Base-by-base conservation (phyloP, 1,139 yeast genomes). In the Nadsonia starkeyi-henricii region DNA sequence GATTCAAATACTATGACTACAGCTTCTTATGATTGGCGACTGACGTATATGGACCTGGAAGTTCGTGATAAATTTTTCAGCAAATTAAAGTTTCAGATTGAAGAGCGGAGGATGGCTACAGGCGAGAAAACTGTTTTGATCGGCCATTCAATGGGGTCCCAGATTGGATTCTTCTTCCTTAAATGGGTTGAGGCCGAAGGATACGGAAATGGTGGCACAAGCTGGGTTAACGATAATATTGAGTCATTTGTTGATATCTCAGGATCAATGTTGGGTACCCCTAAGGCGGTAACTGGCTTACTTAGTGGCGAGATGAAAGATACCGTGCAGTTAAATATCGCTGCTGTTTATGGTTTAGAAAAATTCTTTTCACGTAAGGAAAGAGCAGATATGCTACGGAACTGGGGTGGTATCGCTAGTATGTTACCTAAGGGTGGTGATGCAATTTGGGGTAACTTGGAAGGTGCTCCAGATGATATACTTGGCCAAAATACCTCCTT, bases 71-170 rank as follows among this genome's bases (percentile, higher is more conserved):
- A 80, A 2, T 91, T 85, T 66, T 91, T 91, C 60, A 68, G 85
- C 26, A 81, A 79, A 58, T 70, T 91, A 53, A 85, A 88, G 65
- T 57, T 68, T 20, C 80, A 78, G 55, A 79, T 89, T 50, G 98
- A 91, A 63, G 57, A 78, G 36, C 67, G 66, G 48, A 62, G 66
- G 50, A 63, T 66, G 30, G 57, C 64, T 23, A 74, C 74, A 5
- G 89, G 91, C 19, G 77, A 85, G 56, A 89, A 88, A 59, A 69
- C 85, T 1, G 80, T 82, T n/a, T 62, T 91, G 13, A 75, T 82
- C 19, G 95, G 96, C 20, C 98, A 91, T 63, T 89, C 97, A 0
- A 91, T 91, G 98, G 98, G 98, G 0, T 74, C 95, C 0, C 97
- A 91, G 63, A 78, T 91, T 43, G 77, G 82, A 2, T 85, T 76